These are phyloP conservation scores for Metarhizium anisopliae DNA, from an alignment of 2,329 filamentous ascomycete genomes.

Conservation along the genomic window DNA sequence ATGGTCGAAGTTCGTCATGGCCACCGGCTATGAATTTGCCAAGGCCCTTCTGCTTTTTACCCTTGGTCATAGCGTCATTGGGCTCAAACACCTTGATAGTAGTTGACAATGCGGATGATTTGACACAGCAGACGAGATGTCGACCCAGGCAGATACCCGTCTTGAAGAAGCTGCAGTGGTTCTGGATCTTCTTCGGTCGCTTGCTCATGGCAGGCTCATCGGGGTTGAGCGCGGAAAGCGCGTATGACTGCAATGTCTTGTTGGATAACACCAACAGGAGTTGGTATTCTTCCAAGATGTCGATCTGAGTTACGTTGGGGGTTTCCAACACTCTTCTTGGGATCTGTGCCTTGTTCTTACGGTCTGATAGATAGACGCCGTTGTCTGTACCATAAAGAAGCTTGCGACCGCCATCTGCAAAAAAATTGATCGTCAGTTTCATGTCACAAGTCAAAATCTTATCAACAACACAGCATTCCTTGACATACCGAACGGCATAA, in stretches of 20 bases:
- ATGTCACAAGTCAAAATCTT: neutral
- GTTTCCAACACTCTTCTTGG: conserved; percentile 81
- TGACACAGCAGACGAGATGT: conserved; percentile 93
- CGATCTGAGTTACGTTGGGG: conserved; percentile 84
- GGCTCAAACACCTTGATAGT: conserved; percentile 99
- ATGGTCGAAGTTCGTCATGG: conserved; percentile 90
- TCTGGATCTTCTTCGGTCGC: conserved; percentile 90
- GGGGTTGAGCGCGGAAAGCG: conserved; percentile 75
- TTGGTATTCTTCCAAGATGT: conserved; percentile 91
- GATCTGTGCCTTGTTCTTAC: conserved; percentile 73
- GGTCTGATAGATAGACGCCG: conserved; percentile 86
- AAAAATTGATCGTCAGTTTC: conserved; percentile 4
- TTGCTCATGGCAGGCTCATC: conserved; percentile 74
- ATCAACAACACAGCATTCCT: neutral
- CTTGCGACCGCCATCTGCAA: conserved; percentile 81
- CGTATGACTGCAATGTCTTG: conserved; percentile 86
- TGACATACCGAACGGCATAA: conserved; percentile 73
- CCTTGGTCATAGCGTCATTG: conserved; percentile 86
- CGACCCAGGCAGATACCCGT: conserved; percentile 89
- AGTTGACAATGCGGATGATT: conserved; percentile 83
- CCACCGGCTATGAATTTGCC: conserved; percentile 90
- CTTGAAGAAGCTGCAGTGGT: conserved; percentile 98
- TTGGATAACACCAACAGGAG: conserved; percentile 86
- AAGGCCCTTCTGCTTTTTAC: conserved; percentile 91
- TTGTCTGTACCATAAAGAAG: conserved; percentile 90